Percentiles rank a stretch among this genome's conserved stretches.
Evolutionary conservation across 768 basidiomycete genomes (phyloP).

Genomic region (Phlebiopsis gigantea): DNA sequence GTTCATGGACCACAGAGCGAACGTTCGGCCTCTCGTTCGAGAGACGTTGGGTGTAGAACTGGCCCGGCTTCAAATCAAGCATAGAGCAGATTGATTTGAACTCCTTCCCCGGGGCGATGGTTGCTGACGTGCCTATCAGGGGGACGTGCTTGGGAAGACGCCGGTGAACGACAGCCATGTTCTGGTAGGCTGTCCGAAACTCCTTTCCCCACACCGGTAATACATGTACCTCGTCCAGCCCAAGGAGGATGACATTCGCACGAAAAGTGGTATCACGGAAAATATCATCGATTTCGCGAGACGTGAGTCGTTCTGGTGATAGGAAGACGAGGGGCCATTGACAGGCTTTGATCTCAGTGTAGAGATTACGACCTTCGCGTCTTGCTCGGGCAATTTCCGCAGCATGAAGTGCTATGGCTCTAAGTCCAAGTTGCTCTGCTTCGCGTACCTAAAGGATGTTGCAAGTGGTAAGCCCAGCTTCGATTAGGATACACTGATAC

Average conservation of each 20-base stretch:
- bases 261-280: slow-evolving; percentile 1
- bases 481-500: background rate
- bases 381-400: background rate
- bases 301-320: slow-evolving; percentile 8
- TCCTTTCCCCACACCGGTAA: background rate
- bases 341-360: background rate
- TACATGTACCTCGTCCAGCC: slow-evolving; percentile 9
- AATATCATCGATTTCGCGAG: background rate
- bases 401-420: background rate
- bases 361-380: background rate
- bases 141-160: background rate
- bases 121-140: background rate
- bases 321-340: background rate
- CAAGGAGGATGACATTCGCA: background rate
- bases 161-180: background rate
- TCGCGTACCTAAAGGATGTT: slow-evolving; percentile 8
- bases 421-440: background rate
- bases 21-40: background rate
- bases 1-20: background rate
- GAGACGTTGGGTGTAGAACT: background rate
- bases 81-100: background rate
- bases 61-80: background rate
- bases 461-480: background rate
- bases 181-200: slow-evolving; percentile 1
- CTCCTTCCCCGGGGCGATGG: background rate